Percentiles rank a stretch among this genome's conserved stretches.
phyloP scores from a whole-genome alignment of 2,329 filamentous ascomycete genomes.

The Coniochaeta sp. region DNA sequence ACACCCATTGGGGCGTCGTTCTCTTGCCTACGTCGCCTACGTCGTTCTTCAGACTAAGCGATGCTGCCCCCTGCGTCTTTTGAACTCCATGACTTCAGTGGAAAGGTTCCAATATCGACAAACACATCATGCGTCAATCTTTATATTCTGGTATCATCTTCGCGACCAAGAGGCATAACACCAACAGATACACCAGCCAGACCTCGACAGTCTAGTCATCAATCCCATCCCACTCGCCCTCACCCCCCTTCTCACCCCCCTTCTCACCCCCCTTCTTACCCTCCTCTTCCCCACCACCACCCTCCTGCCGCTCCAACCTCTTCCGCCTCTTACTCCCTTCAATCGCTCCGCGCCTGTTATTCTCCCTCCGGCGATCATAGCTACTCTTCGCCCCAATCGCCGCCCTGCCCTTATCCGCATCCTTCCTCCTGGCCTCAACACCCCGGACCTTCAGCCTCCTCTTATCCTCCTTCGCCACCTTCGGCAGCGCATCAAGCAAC shows the following conservation, averaged over 20 bases:
- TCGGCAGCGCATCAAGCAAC: conserved; percentile 81
- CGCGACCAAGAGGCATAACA: no score
- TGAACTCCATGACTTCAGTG: no score
- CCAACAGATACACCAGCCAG: no score
- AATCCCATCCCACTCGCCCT: conserved; percentile 20
- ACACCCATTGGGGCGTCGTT: no score
- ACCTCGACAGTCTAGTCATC: conserved; percentile 12
- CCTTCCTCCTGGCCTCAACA: conserved; percentile 58
- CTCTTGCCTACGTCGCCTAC: no score
- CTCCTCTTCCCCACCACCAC: conserved; percentile 3
- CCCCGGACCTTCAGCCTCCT: conserved; percentile 76
- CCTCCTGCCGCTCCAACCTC: conserved; percentile 17
- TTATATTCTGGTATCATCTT: no score
- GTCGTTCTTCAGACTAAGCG: no score
- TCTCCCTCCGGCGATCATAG: conserved; percentile 62
- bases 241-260: neutral
- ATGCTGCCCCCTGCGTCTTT: no score
- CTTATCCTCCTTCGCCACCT: conserved; percentile 75
- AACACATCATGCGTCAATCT: no score
- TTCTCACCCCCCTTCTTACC: neutral
- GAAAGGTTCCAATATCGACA: no score
- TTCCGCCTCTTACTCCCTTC: conserved; percentile 52
- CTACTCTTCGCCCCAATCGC: conserved; percentile 80
- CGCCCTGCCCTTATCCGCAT: conserved; percentile 20
- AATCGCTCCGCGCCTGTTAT: conserved; percentile 58